These are phyloP conservation scores for Dendrobium officinale DNA, from an alignment of 106 monocot genomes.

Conservation along the genomic window DNA sequence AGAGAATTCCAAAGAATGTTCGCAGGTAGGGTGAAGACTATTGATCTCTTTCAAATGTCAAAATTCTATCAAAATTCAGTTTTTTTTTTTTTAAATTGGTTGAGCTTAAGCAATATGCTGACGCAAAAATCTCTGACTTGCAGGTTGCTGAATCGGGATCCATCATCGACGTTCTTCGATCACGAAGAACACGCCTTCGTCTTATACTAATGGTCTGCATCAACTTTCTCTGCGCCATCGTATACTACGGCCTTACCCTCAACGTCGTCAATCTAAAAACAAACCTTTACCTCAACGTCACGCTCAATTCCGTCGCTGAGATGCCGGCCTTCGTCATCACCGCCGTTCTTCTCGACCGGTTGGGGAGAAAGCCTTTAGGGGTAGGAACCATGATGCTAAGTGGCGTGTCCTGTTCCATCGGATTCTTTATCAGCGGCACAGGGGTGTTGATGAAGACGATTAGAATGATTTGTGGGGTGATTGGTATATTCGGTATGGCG, in stretches of 20 bases:
- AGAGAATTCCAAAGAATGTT: background rate
- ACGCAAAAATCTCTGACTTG: too few species aligned
- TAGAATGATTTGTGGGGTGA: constrained; percentile 52
- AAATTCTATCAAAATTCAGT: too few species aligned
- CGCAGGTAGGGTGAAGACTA: background rate
- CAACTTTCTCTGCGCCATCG: constrained; percentile 56
- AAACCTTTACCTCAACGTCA: constrained; percentile 62
- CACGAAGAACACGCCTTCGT: constrained; percentile 42
- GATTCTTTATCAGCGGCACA: constrained; percentile 17
- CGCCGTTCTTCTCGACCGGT: constrained; percentile 32
- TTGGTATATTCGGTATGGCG: constrained; percentile 87
- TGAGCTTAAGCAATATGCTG: too few species aligned
- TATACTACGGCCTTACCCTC: constrained; percentile 87
- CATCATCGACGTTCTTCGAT: constrained; percentile 46
- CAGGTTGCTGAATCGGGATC: constrained; percentile 23
- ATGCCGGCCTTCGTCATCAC: constrained; percentile 69
- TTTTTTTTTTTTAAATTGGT: too few species aligned
- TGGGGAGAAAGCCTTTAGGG: constrained; percentile 55
- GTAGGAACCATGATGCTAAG: constrained; percentile 68
- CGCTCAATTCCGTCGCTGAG: constrained; percentile 62
- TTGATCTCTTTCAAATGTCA: too few species aligned
- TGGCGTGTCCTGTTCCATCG: constrained; percentile 45
- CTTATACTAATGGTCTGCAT: constrained; percentile 47
- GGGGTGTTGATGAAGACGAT: constrained; percentile 14
- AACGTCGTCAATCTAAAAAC: constrained; percentile 88